phyloP scores from a whole-genome alignment of 805 yeast species.

The Zygoascus bituminiphila region DNA sequence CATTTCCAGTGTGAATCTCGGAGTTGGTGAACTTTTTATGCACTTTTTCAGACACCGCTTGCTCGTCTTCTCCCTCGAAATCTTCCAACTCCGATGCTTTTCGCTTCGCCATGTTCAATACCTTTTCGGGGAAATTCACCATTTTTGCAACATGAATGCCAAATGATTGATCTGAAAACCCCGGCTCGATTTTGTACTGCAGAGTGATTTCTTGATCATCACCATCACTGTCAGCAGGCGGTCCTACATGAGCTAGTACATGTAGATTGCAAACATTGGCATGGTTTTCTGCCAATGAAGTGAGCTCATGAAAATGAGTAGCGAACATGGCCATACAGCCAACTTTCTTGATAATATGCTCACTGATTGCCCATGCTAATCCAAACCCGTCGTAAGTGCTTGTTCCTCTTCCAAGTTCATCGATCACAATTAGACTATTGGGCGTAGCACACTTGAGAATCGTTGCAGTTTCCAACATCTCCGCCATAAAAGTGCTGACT shows the following conservation, averaged over 20 bases:
- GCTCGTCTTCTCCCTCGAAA: constrained; percentile 34
- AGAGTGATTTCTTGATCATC: constrained; percentile 63
- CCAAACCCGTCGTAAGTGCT: constrained; percentile 96
- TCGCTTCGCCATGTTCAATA: constrained; percentile 89
- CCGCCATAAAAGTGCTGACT: constrained; percentile 93
- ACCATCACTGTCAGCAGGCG: constrained; percentile 12
- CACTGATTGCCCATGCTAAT: constrained; percentile 92
- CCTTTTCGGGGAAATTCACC: constrained; percentile 85
- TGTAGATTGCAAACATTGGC: constrained; percentile 70
- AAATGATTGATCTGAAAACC: constrained; percentile 92
- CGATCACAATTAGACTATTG: constrained; percentile 78
- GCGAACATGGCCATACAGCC: constrained; percentile 85
- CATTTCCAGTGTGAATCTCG: constrained; percentile 50
- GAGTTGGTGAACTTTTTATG: constrained; percentile 40
- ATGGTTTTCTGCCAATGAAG: constrained; percentile 58
- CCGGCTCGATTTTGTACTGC: constrained; percentile 89
- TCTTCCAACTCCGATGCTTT: constrained; percentile 84
- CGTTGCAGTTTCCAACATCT: constrained; percentile 89
- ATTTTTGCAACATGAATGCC: constrained; percentile 98
- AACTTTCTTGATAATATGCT: constrained; percentile 62
- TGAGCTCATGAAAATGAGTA: constrained; percentile 94
- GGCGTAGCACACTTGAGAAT: constrained; percentile 72
- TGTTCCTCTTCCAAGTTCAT: constrained; percentile 94
- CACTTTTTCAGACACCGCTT: constrained; percentile 31
- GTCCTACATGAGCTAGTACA: constrained; percentile 79